Evolutionary conservation across 2,329 filamentous ascomycete genomes (phyloP).

Genomic region (Phoma sp.): DNA sequence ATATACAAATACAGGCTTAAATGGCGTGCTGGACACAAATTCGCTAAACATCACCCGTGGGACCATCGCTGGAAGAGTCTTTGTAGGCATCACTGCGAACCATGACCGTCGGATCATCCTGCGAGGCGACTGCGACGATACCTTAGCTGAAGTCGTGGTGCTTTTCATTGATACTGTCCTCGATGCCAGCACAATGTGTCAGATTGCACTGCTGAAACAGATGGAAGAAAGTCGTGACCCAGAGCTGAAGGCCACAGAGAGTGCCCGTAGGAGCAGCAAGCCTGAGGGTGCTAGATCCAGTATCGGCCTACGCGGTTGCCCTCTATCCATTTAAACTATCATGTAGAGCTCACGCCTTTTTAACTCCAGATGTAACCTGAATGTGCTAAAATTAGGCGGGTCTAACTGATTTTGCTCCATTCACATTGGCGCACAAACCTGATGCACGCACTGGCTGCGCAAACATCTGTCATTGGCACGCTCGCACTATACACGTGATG

Average conservation of each 20-base stretch:
- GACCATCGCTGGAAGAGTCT: background rate
- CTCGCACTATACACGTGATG: conserved; percentile 11
- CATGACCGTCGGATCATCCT: background rate
- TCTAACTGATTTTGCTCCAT: too few relatives aligned
- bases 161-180: conserved; percentile 9
- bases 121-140: conserved; percentile 2
- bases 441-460: too few relatives aligned
- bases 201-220: background rate
- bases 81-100: background rate
- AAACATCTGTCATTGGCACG: background rate
- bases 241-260: background rate
- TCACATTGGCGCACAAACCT: too few relatives aligned
- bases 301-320: too few relatives aligned
- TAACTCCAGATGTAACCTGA: too few relatives aligned
- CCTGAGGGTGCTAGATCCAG: background rate
- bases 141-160: conserved; percentile 4
- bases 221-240: background rate
- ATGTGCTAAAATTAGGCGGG: too few relatives aligned
- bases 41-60: conserved; percentile 2
- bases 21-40: background rate
- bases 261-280: background rate
- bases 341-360: too few relatives aligned
- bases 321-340: too few relatives aligned
- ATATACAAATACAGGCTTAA: background rate
- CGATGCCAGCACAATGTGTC: background rate